phyloP scores from a whole-genome alignment of 148 eudicot genomes.

The Camellia sinensis region DNA sequence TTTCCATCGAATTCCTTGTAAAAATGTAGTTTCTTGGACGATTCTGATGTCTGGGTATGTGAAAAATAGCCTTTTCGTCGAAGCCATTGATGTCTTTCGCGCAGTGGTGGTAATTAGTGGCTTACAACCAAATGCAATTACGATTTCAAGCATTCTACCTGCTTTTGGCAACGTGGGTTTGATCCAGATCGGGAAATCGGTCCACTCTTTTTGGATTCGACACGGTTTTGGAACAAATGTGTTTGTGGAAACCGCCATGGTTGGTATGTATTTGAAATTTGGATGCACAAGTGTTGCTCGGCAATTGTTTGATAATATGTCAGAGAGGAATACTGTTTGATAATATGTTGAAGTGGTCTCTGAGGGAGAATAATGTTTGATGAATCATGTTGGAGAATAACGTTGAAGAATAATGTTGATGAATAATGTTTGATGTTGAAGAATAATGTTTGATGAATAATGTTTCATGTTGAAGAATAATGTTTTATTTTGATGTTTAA shows the following conservation, averaged over 20 bases:
- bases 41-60: constrained; percentile 43
- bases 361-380: too few relatives aligned
- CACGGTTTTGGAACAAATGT: constrained; percentile 32
- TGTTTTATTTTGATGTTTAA: too few relatives aligned
- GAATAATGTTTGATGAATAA: too few relatives aligned
- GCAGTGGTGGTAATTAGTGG: constrained; percentile 39
- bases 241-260: constrained; percentile 43
- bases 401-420: too few relatives aligned
- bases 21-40: constrained; percentile 55
- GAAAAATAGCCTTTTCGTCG: constrained; percentile 34
- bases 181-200: constrained; percentile 34
- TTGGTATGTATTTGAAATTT: constrained; percentile 47
- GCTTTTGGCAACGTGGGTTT: constrained; percentile 40
- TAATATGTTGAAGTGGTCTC: too few relatives aligned
- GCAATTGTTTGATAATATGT: constrained; percentile 47
- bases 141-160: constrained; percentile 43
- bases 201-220: constrained; percentile 50
- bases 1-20: constrained; percentile 33
- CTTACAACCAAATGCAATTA: constrained; percentile 39
- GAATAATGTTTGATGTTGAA: too few relatives aligned
- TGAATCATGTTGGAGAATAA: too few relatives aligned
- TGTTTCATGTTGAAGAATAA: too few relatives aligned
- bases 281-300: constrained; percentile 36
- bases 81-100: constrained; percentile 34
- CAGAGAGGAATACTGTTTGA: constrained; percentile 40